Evolutionary conservation across 441 rosid genomes (phyloP).

Genomic region (Capsella rubella): DNA sequence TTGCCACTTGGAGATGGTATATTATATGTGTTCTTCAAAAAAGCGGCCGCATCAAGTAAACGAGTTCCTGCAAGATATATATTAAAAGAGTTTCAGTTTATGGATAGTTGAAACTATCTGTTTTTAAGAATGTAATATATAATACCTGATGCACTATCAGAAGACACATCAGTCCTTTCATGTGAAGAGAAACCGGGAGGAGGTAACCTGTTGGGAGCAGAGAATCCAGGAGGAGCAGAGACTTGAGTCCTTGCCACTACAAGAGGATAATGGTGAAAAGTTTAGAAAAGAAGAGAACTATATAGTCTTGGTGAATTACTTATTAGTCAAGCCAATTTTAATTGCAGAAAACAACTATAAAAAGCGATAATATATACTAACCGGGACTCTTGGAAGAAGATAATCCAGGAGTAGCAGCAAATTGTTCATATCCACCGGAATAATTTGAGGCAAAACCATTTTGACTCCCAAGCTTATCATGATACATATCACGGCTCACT

Average conservation of each 20-base stretch:
- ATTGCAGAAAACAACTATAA: not conserved
- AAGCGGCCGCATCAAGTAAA: slow-evolving; percentile 53
- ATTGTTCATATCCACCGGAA: slow-evolving; percentile 58
- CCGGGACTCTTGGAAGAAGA: slow-evolving; percentile 68
- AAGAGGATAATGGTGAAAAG: slow-evolving; percentile 11
- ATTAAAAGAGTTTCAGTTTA: slow-evolving; percentile 14
- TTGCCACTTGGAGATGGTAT: slow-evolving; percentile 54
- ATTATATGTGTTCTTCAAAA: slow-evolving; percentile 63
- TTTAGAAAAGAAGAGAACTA: not conserved
- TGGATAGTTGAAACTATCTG: slow-evolving; percentile 8
- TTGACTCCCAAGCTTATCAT: slow-evolving; percentile 48
- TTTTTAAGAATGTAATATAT: slow-evolving; percentile 21
- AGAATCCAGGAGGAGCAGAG: slow-evolving; percentile 95
- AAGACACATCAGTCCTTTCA: slow-evolving; percentile 65
- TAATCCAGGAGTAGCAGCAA: slow-evolving; percentile 48
- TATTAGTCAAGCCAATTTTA: not conserved
- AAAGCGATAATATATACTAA: slow-evolving; percentile 46
- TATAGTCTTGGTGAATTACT: not conserved
- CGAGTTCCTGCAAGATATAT: slow-evolving; percentile 54
- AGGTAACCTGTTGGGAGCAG: slow-evolving; percentile 84
- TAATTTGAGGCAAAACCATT: slow-evolving; percentile 63
- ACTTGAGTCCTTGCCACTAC: slow-evolving; percentile 77
- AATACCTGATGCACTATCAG: slow-evolving; percentile 61
- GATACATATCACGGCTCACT: slow-evolving; percentile 52
- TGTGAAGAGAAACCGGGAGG: slow-evolving; percentile 93